These are phyloP conservation scores for Termitomyces sp. DNA, from an alignment of 768 basidiomycete genomes.

Conservation along the genomic window DNA sequence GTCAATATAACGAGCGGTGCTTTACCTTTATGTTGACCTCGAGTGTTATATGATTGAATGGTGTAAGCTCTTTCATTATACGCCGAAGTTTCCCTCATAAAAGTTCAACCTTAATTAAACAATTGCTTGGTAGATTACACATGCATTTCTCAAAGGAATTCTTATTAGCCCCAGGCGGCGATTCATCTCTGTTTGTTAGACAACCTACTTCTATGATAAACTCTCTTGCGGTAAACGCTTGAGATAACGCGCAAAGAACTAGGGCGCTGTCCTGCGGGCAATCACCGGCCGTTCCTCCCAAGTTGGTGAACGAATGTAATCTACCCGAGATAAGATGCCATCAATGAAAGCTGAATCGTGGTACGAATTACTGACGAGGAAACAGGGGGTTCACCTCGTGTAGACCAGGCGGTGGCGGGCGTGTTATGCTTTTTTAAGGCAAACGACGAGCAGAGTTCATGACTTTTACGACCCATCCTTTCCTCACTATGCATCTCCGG, in stretches of 20 bases:
- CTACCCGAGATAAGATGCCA: slow-evolving; percentile 13
- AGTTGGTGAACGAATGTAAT: not conserved
- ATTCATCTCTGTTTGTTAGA: not conserved
- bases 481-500: slow-evolving; percentile 9
- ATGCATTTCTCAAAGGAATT: not conserved
- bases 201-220: not conserved
- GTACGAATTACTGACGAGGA: not conserved
- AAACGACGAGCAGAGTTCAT: slow-evolving; percentile 4
- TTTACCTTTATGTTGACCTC: not conserved
- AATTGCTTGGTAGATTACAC: not conserved
- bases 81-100: not conserved
- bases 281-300: too few species aligned
- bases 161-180: too few species aligned
- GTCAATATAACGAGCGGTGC: not conserved
- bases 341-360: slow-evolving; percentile 8
- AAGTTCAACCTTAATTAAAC: not conserved
- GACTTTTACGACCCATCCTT: slow-evolving; percentile 10
- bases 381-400: slow-evolving; percentile 11
- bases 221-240: not conserved
- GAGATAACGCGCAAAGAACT: not conserved
- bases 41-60: not conserved
- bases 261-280: not conserved
- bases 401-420: slow-evolving; percentile 9
- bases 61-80: not conserved
- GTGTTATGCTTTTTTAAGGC: slow-evolving; percentile 11